Evolutionary conservation across 495 filamentous ascomycete species (phyloP).

Genomic region (Amniculicola lignicola): DNA sequence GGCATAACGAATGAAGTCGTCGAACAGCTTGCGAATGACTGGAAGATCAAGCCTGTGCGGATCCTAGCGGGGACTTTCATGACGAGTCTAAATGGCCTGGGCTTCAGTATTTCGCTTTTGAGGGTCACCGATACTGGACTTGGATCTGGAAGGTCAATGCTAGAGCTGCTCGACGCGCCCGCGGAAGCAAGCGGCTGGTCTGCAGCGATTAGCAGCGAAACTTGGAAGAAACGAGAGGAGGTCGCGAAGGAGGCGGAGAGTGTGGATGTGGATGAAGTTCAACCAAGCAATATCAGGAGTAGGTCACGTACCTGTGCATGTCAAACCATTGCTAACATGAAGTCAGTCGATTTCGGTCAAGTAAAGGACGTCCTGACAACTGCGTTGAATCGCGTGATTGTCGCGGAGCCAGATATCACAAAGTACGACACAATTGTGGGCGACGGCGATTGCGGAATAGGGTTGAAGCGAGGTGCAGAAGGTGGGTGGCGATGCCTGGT

Average conservation of each 20-base stretch:
- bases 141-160: conserved; percentile 70
- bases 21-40: conserved; percentile 66
- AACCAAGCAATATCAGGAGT: conserved; percentile 69
- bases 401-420: conserved; percentile 78
- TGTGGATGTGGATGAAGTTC: conserved; percentile 47
- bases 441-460: conserved; percentile 93
- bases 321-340: conserved; percentile 20
- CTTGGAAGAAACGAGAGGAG: conserved; percentile 49
- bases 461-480: conserved; percentile 86
- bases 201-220: conserved; percentile 56
- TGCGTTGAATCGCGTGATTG: conserved; percentile 70
- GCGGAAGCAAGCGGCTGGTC: conserved; percentile 85
- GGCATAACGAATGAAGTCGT: conserved; percentile 86
- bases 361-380: conserved; percentile 60
- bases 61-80: conserved; percentile 66
- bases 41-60: conserved; percentile 69
- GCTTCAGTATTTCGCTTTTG: conserved; percentile 84
- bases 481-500: conserved; percentile 43
- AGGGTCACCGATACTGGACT: conserved; percentile 78
- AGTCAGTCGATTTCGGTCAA: conserved; percentile 55
- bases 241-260: conserved; percentile 31
- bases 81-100: conserved; percentile 88
- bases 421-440: conserved; percentile 89
- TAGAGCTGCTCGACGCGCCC: conserved; percentile 82
- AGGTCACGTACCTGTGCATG: no score